Evolutionary conservation across 2,329 filamentous ascomycete species (phyloP).

Genomic region (Stagonosporopsis cucurbitacearum): DNA sequence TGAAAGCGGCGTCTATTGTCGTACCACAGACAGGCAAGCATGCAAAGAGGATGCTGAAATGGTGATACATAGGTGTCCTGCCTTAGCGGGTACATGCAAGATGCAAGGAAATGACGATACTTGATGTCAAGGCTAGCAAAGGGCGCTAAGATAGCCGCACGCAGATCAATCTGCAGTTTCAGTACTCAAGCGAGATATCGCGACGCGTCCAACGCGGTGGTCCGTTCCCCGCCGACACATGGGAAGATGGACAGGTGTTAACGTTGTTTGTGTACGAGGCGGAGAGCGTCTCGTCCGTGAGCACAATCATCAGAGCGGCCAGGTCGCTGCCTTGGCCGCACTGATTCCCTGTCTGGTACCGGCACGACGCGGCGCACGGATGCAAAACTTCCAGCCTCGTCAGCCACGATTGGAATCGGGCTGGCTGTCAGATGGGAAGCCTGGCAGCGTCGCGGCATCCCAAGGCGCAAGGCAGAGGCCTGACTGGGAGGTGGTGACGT

Average conservation of each 20-base stretch:
- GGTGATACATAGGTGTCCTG: background rate
- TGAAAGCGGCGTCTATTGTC: background rate
- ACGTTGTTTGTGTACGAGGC: conserved; percentile 6
- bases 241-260: conserved; percentile 4
- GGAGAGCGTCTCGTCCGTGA: background rate
- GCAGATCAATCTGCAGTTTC: conserved; percentile 40
- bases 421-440: conserved; percentile 30
- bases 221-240: conserved; percentile 26
- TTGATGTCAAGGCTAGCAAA: conserved; percentile 11
- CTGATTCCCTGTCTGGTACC: background rate
- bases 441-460: conserved; percentile 14
- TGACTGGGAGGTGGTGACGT: conserved; percentile 9
- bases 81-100: background rate
- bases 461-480: conserved; percentile 6
- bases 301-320: background rate
- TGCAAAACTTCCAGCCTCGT: conserved; percentile 24
- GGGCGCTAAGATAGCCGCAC: conserved; percentile 42
- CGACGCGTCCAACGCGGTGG: conserved; percentile 33
- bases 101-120: conserved; percentile 13
- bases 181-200: conserved; percentile 34
- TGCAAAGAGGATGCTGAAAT: background rate
- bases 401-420: conserved; percentile 25
- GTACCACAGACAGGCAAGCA: background rate
- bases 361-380: conserved; percentile 11
- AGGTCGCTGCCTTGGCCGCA: conserved; percentile 8